Base-by-base conservation (phyloP, 169 alveolate species). In the Condylostoma magnum region DNA sequence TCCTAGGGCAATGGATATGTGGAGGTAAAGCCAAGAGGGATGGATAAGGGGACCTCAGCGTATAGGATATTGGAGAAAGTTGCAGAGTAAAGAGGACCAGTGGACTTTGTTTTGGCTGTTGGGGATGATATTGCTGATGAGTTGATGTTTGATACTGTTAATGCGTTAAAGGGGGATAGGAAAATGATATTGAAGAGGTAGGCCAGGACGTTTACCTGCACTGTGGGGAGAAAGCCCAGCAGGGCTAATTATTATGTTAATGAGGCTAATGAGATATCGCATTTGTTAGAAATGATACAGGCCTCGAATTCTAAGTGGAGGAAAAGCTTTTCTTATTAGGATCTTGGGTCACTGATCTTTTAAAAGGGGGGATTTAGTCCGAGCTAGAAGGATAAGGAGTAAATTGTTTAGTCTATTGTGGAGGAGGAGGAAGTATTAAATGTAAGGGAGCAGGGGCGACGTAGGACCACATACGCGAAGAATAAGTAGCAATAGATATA, bases 221-320 rank as follows among this genome's bases (percentile, higher is more conserved):
- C 85, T 8, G 81, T 84, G 20, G 91, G 91, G 2, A 78, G 69
- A 69, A 84, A 73, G 47, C 91, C 91, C 22, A 76, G 83, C 20
- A 56, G 65, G 48, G 91, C 91, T 20, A 57, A 67, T 18, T 80
- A 76, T 69, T 79, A 66, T 56, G 77, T 79, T 38, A 76, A 80
- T 46, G 83, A 79, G 67, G 44, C 73, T 5, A 66, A 68, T 33
- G 90, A 75, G 25, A 69, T 83, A 10, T 30, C 43, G 6, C 46
- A 28, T 15, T 10, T 60, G 22, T 27, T 60, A 18, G 71, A 60
- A 4, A 15, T 8, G 25, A 52, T 60, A 22, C 36, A 34, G 25
- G 71, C 37, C 33, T 60, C 37, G 31, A 60, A 55, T 25, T 18
- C 36, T 34, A 38, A 37, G 28, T 38, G 41, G 37, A 60, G 43